Base-by-base conservation (phyloP, 2,329 filamentous ascomycete species). In the Colletotrichum agaves region DNA sequence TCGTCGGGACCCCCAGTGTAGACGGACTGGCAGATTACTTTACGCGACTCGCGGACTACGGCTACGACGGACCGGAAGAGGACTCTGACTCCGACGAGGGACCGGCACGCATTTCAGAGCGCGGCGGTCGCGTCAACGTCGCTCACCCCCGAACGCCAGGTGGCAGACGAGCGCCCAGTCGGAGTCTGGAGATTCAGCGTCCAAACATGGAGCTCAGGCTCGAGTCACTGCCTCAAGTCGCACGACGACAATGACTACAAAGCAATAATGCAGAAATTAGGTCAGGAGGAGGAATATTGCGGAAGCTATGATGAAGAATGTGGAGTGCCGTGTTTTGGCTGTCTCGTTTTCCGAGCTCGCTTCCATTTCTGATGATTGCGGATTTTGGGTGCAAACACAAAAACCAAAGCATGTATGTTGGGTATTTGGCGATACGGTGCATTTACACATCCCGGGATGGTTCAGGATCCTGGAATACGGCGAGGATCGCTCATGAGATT, bases 11-110 rank as follows among this genome's bases (percentile, higher is more conserved):
- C 68, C 82, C 88, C 23, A 84, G 89, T 79, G 83, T 93, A 76
- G 78, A 94, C 81, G 79, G 90, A 0, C 78, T 97, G 52, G 92
- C 93, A 1, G 94, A 97, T 74, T 98, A 98, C 78, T 98, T 98
- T 76, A 84, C 90, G 0, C 88, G 94, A 1, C 80, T 97, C 43
- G 92, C 92, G 0, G 87, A 93, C 71, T 91, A 92, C 63, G 90
- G 93, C 2, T 80, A 81, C 19, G 74, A 77, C 12, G 77, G 76
- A 15, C 72, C 70, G 6, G 78, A 78, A 1, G 79, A 81, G 0
- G 81, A 94, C 6, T 79, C 78, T 1, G 77, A 76, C 15, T 82
- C 80, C 1, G 80, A 82, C n/a, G 81, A 83, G n/a, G 76, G 77
- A 17, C 80, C 77, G 57, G 76, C 80, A 31, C 78, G 85, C 5